Base-by-base conservation (phyloP, 176 grass and related monocot genomes). In the Themeda triandra region DNA sequence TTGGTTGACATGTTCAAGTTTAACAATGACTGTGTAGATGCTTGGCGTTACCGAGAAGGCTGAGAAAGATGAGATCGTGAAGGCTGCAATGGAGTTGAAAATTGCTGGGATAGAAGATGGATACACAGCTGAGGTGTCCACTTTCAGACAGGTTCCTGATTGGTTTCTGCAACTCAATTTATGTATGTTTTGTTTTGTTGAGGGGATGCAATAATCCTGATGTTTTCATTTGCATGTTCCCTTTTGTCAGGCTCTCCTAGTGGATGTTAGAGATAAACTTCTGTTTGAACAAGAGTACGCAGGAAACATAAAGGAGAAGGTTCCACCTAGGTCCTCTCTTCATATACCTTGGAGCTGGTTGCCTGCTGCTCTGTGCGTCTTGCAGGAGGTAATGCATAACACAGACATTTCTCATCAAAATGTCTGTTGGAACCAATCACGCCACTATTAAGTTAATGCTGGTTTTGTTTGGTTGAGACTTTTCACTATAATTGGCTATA, bases 21-120 rank as follows among this genome's bases (percentile, higher is more conserved):
- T 84, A 32, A 40, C 45, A 95, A 73, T 40, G 56, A 69, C 75
- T 58, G 6, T 79, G 84, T 88, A 96, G 96, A 88, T 99, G 78
- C 77, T 99, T 73, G 93, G 96, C 46, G 84, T 94, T 40, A 85
- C 89, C 48, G 86, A 90, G 87, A 92, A 99, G 88, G 91, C 96
- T 64, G 93, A 99, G 88, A 99, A 99, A 66, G 96, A 99, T 77
- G 96, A 99, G 89, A 96, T 99, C 54, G 96, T 96, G 53, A 99
- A 96, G 85, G 83, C 93, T 13, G 96, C 89, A 60, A 99, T 94
- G 81, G 93, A 92, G 51, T 76, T 99, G 37, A 96, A 90, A 87
- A 92, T 69, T 75, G 53, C 89, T 49, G 87, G 80, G 48, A 94
- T 94, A 30, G 93, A 99, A 78, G 93, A 98, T 67, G 93, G 96